phyloP scores from a whole-genome alignment of 2,329 filamentous ascomycete genomes.

The Hypomyces rosellus region DNA sequence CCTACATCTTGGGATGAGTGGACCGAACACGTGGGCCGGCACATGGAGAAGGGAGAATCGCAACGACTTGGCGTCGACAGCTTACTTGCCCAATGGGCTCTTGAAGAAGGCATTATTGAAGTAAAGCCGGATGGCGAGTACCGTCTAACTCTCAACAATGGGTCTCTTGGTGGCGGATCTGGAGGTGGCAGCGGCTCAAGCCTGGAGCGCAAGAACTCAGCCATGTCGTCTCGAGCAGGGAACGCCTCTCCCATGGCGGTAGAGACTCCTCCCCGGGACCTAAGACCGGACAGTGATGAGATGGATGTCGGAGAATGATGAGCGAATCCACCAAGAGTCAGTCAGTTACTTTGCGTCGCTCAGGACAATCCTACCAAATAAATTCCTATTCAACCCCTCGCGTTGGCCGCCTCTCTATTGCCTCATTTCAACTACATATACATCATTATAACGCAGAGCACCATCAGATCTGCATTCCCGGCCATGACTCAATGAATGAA shows the following conservation, averaged over 20 bases:
- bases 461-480: not conserved
- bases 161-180: slow-evolving; percentile 7
- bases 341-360: not conserved
- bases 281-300: slow-evolving; percentile 20
- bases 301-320: slow-evolving; percentile 20
- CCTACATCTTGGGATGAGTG: slow-evolving; percentile 77
- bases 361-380: too few relatives aligned
- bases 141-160: slow-evolving; percentile 35
- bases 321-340: slow-evolving; percentile 5
- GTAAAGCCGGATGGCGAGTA: slow-evolving; percentile 50
- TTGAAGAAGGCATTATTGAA: slow-evolving; percentile 59
- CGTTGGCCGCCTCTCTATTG: too few relatives aligned
- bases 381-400: too few relatives aligned
- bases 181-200: slow-evolving; percentile 7
- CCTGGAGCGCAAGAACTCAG: slow-evolving; percentile 23
- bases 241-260: slow-evolving; percentile 15
- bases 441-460: not conserved
- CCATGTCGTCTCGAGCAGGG: slow-evolving; percentile 12
- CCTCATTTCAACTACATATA: too few relatives aligned
- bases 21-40: slow-evolving; percentile 85
- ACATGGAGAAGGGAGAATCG: slow-evolving; percentile 72
- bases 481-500: not conserved
- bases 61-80: slow-evolving; percentile 50
- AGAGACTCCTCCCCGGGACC: slow-evolving; percentile 19
- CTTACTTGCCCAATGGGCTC: slow-evolving; percentile 54